Percentiles rank a stretch among this genome's conserved stretches.
Conservation (phyloP, 2,329 filamentous ascomycete genomes). For the Phialophora expanda region DNA sequence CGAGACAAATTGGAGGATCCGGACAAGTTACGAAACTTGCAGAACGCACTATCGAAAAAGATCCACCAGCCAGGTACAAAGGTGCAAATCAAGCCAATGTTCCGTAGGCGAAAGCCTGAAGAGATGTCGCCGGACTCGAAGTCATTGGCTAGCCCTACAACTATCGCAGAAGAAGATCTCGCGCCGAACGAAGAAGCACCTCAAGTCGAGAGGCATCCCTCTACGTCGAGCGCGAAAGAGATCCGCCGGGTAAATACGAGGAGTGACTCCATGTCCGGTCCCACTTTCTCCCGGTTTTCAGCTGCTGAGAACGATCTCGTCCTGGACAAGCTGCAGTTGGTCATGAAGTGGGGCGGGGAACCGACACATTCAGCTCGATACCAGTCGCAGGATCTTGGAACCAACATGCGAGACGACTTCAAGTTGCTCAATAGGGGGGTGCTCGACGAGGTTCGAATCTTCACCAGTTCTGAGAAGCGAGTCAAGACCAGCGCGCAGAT, state of each 20-base stretch:
- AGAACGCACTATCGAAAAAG: slow-evolving; percentile 89
- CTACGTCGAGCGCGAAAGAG: slow-evolving; percentile 38
- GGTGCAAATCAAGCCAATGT: slow-evolving; percentile 99
- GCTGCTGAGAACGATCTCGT: slow-evolving; percentile 91
- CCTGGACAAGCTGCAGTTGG: slow-evolving; percentile 92
- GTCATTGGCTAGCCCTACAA: slow-evolving; percentile 8
- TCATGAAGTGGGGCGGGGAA: slow-evolving; percentile 99
- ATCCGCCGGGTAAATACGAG: slow-evolving; percentile 62
- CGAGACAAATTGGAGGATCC: slow-evolving; percentile 80
- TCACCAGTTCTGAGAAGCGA: slow-evolving; percentile 91
- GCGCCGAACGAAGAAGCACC: slow-evolving; percentile 17
- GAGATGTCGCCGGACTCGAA: slow-evolving; percentile 45
- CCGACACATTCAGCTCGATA: slow-evolving; percentile 97
- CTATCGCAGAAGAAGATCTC: slow-evolving; percentile 22
- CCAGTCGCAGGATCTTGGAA: slow-evolving; percentile 90
- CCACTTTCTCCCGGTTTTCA: slow-evolving; percentile 91
- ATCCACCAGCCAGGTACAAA: slow-evolving; percentile 94
- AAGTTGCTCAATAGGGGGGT: slow-evolving; percentile 90
- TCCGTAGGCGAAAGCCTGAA: slow-evolving; percentile 80
- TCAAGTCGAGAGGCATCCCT: slow-evolving; percentile 18
- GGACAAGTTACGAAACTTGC: slow-evolving; percentile 81
- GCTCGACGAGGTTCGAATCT: slow-evolving; percentile 89
- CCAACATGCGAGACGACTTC: slow-evolving; percentile 95
- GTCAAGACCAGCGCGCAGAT: slow-evolving; percentile 96
- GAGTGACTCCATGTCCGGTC: slow-evolving; percentile 84